phyloP scores from a whole-genome alignment of 345 rosid genomes.

The Chamaenerion angustifolium region DNA sequence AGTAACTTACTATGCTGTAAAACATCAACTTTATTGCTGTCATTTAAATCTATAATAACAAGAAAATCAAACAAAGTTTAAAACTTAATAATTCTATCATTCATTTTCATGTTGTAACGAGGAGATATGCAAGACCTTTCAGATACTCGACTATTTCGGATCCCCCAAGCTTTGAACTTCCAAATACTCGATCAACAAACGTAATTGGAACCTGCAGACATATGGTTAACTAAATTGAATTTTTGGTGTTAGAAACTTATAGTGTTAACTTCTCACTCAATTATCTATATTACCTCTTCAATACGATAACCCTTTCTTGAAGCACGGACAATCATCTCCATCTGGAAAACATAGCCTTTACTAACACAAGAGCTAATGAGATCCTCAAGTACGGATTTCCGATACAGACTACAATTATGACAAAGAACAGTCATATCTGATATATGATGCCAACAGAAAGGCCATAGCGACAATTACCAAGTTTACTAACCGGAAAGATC shows the following conservation, averaged over 20 bases:
- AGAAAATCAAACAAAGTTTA: no score
- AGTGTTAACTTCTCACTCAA: neutral
- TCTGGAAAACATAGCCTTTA: conserved; percentile 93
- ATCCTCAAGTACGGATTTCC: conserved; percentile 75
- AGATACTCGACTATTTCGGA: conserved; percentile 92
- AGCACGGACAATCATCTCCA: conserved; percentile 99
- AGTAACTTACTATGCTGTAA: no score
- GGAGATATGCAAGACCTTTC: conserved; percentile 73
- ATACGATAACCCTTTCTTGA: conserved; percentile 75
- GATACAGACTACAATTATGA: conserved; percentile 47
- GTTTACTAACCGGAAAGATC: conserved; percentile 66
- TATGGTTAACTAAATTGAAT: no score
- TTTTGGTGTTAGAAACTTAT: no score
- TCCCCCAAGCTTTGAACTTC: conserved; percentile 96
- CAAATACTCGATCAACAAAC: conserved; percentile 84
- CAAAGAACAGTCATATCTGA: conserved; percentile 8
- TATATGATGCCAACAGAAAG: neutral
- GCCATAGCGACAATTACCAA: neutral
- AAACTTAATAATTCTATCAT: no score
- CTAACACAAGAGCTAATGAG: conserved; percentile 72
- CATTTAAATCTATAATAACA: no score
- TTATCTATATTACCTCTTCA: conserved; percentile 54
- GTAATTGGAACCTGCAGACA: conserved; percentile 79
- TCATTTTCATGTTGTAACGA: conserved; percentile 50
- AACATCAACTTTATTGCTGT: no score